Percentiles rank a stretch among this genome's conserved stretches.
Conservation (phyloP, 1,284 basidiomycete genomes). For the Rhizoctonia solani region DNA sequence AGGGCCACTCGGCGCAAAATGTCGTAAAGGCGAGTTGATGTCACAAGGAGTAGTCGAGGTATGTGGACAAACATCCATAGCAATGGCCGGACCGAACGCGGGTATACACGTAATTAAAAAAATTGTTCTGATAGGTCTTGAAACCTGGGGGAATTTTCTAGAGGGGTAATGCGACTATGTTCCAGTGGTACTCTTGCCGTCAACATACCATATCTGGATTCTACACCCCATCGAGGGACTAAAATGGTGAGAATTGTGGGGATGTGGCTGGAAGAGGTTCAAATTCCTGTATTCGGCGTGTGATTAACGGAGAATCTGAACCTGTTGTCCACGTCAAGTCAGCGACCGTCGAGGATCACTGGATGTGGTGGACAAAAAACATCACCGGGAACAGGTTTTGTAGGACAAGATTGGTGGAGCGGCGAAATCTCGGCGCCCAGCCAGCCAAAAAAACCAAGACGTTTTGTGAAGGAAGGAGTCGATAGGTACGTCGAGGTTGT, state of each 20-base stretch:
- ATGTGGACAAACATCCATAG: slow-evolving; percentile 17
- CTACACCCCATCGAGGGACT: slow-evolving; percentile 1
- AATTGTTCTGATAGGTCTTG: neutral
- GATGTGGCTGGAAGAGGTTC: neutral
- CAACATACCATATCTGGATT: slow-evolving; percentile 24
- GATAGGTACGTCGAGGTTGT: neutral
- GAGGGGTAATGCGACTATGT: slow-evolving; percentile 15
- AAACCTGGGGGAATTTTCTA: slow-evolving; percentile 14
- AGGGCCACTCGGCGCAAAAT: too few relatives aligned
- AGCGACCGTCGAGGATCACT: slow-evolving; percentile 23
- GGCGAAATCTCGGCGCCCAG: slow-evolving; percentile 3
- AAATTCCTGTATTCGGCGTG: slow-evolving; percentile 3
- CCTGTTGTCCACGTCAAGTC: slow-evolving; percentile 9
- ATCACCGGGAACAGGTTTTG: slow-evolving; percentile 15
- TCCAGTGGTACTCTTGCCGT: neutral
- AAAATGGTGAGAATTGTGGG: neutral
- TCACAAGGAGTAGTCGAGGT: too few relatives aligned
- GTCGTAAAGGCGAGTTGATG: too few relatives aligned
- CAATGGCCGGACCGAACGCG: slow-evolving; percentile 9
- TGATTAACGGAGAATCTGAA: slow-evolving; percentile 23
- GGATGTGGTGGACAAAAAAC: slow-evolving; percentile 11
- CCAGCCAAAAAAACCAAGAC: neutral
- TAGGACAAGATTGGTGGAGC: slow-evolving; percentile 35
- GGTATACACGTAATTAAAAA: slow-evolving; percentile 11
- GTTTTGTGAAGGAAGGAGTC: neutral